phyloP scores from a whole-genome alignment of 2,329 filamentous ascomycete species.

The Tolypocladium inflatum region DNA sequence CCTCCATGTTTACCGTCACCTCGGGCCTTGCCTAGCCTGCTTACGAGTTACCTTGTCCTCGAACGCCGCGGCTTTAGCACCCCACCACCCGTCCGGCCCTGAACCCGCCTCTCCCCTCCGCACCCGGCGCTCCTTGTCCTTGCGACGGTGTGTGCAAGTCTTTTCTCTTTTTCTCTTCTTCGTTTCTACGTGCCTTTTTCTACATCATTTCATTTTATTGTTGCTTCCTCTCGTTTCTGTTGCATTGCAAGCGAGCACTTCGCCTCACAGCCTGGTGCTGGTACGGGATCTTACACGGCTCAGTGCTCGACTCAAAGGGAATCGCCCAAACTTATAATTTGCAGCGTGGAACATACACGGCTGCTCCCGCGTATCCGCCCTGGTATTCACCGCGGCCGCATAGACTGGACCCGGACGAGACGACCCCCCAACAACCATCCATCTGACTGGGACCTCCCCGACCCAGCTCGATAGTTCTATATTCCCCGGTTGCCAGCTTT shows the following conservation, averaged over 20 bases:
- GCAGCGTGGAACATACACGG: background rate
- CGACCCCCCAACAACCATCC: no score
- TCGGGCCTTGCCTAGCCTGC: slow-evolving; percentile 1
- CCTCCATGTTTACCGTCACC: slow-evolving; percentile 1
- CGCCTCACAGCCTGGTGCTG: background rate
- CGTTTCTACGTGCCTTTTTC: background rate
- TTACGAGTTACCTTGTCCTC: background rate
- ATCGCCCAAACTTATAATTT: background rate
- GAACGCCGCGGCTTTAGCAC: background rate
- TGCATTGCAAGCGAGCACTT: background rate
- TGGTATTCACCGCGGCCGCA: background rate
- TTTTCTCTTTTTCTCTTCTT: background rate
- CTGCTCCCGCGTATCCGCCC: background rate
- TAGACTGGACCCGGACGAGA: no score
- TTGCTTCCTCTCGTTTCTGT: background rate
- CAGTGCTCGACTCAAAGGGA: background rate
- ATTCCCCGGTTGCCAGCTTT: background rate
- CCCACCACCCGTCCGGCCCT: background rate
- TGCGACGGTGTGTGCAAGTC: background rate
- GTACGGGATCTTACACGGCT: background rate
- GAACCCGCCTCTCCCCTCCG: background rate
- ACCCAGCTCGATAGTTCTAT: background rate
- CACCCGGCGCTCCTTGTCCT: background rate
- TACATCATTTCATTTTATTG: background rate
- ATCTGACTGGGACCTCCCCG: background rate